Percentiles rank a stretch among this genome's conserved stretches.
Evolutionary conservation across 208 protist species (phyloP).

Genomic region (Crithidia brevicula): DNA sequence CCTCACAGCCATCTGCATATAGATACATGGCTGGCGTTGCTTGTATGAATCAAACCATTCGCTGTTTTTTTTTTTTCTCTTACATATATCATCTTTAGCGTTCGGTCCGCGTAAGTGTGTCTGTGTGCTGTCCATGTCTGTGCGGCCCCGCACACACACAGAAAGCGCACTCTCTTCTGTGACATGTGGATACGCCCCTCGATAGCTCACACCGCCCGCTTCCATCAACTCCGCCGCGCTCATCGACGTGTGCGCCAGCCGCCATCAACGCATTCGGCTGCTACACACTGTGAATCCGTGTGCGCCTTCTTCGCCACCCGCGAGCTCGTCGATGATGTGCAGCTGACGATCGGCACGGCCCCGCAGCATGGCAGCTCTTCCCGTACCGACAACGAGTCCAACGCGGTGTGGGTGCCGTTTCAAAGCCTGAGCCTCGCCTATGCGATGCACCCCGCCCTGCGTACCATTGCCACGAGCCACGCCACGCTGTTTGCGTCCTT

Average conservation of each 20-base stretch:
- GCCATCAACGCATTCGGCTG: no score
- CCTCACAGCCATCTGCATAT: no score
- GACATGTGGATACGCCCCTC: background rate
- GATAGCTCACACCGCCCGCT: background rate
- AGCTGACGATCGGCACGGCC: background rate
- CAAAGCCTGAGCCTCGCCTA: slow-evolving; percentile 21
- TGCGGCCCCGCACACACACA: no score
- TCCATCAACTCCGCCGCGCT: background rate
- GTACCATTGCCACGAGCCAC: slow-evolving; percentile 26
- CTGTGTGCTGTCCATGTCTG: no score
- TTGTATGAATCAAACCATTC: no score
- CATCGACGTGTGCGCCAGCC: background rate
- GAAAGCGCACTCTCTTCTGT: background rate
- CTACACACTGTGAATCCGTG: background rate
- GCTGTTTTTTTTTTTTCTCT: no score
- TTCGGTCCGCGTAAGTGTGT: no score
- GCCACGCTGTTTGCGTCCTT: slow-evolving; percentile 32
- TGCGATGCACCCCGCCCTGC: slow-evolving; percentile 15
- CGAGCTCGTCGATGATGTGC: slow-evolving; percentile 4
- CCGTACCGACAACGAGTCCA: no score
- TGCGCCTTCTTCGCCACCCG: background rate
- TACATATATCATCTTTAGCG: no score
- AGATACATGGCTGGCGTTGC: no score
- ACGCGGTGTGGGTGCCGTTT: slow-evolving; percentile 13
- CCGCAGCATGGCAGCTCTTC: background rate